A percentile compares a stretch with the other conserved stretches of the same genome.
Evolutionary conservation across 176 grass and related monocot genomes (phyloP).

Genomic region (Oryza meyeriana): DNA sequence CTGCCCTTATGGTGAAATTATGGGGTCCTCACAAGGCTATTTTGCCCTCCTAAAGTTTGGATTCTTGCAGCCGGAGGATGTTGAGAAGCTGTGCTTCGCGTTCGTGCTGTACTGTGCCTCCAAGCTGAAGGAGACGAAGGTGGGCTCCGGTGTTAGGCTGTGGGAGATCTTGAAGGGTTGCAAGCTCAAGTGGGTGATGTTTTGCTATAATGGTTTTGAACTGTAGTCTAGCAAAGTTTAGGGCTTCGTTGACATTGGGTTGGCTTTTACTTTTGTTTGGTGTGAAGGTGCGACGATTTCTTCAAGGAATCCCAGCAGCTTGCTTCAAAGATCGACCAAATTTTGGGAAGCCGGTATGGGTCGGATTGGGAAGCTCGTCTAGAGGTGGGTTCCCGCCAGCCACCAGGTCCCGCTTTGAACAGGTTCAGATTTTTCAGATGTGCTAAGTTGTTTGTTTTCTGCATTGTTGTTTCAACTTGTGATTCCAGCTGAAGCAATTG

Average conservation of each 20-base stretch:
- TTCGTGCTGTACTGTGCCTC: slow-evolving; percentile 68
- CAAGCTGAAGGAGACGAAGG: slow-evolving; percentile 52
- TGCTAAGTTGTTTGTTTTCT: slow-evolving; percentile 37
- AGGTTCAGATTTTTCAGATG: neutral
- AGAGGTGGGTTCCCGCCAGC: slow-evolving; percentile 43
- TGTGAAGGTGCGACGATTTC: slow-evolving; percentile 58
- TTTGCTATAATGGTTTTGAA: neutral
- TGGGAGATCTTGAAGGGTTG: slow-evolving; percentile 62
- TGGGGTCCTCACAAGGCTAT: neutral
- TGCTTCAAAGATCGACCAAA: slow-evolving; percentile 45
- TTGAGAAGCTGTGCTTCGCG: slow-evolving; percentile 58
- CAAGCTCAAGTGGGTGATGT: slow-evolving; percentile 59
- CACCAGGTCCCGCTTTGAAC: neutral
- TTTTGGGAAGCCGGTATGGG: slow-evolving; percentile 51
- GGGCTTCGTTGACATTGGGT: slow-evolving; percentile 1
- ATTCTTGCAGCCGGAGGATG: slow-evolving; percentile 57
- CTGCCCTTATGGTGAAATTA: neutral
- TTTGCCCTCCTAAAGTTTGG: neutral
- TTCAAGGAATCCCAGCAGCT: slow-evolving; percentile 70
- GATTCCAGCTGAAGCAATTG: slow-evolving; percentile 68
- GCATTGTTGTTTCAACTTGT: slow-evolving; percentile 21
- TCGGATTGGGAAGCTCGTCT: slow-evolving; percentile 72
- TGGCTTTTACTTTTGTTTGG: slow-evolving; percentile 7
- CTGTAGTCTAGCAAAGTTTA: neutral
- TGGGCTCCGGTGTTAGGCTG: slow-evolving; percentile 41